Conservation (phyloP, 2,329 filamentous ascomycete species). For the Ceratocystis eucalypticola region DNA sequence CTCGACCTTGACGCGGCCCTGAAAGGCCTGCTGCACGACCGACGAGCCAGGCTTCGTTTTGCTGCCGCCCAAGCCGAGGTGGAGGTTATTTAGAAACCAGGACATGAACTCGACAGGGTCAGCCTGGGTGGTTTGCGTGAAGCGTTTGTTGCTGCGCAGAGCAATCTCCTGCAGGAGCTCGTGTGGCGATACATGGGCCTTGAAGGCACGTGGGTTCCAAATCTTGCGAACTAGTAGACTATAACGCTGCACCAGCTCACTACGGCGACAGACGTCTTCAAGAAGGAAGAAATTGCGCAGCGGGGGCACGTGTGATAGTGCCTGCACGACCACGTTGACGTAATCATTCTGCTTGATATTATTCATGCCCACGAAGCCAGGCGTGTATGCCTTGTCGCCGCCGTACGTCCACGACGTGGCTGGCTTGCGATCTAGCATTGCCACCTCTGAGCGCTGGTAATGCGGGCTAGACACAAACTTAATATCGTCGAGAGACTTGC, state of each 20-base stretch:
- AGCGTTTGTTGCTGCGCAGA: slow-evolving; percentile 78
- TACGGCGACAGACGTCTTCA: slow-evolving; percentile 56
- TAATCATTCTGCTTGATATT: slow-evolving; percentile 99
- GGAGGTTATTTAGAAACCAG: slow-evolving; percentile 95
- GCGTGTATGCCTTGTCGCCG: slow-evolving; percentile 66
- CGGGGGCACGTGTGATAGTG: slow-evolving; percentile 76
- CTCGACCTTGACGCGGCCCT: slow-evolving; percentile 82
- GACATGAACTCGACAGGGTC: slow-evolving; percentile 93
- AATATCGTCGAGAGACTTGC: slow-evolving; percentile 90
- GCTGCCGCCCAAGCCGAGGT: slow-evolving; percentile 79
- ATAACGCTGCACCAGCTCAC: slow-evolving; percentile 77
- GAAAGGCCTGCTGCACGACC: slow-evolving; percentile 85
- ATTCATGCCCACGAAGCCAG: slow-evolving; percentile 96
- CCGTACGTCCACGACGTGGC: slow-evolving; percentile 59
- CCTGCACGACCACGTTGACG: slow-evolving; percentile 86
- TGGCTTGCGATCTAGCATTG: slow-evolving; percentile 56
- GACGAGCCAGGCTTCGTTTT: slow-evolving; percentile 73
- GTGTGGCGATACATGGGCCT: slow-evolving; percentile 91
- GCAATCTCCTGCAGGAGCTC: slow-evolving; percentile 93
- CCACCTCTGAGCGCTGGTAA: slow-evolving; percentile 68
- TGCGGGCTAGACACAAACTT: slow-evolving; percentile 92
- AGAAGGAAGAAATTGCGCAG: slow-evolving; percentile 86
- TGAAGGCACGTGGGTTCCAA: slow-evolving; percentile 95
- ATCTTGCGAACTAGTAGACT: slow-evolving; percentile 88
- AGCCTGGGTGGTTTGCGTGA: slow-evolving; percentile 78